phyloP scores from a whole-genome alignment of 805 yeast species.

The Barnettozyma salicaria region DNA sequence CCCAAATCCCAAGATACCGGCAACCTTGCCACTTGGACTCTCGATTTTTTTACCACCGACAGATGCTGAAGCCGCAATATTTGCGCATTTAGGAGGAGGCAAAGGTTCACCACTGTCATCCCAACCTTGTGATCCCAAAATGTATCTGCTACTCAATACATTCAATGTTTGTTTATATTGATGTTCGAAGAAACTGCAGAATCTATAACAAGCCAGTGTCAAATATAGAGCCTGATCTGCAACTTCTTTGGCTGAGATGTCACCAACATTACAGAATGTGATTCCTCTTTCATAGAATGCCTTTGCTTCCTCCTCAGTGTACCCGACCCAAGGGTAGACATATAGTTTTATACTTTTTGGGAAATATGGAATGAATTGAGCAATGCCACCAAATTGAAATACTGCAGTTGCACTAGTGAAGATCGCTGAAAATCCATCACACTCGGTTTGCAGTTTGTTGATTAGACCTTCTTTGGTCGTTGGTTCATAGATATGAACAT shows the following conservation, averaged over 20 bases:
- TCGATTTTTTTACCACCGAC: slow-evolving; percentile 42
- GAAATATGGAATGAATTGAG: slow-evolving; percentile 37
- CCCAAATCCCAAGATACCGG: slow-evolving; percentile 69
- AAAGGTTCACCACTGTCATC: slow-evolving; percentile 30
- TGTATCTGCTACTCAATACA: slow-evolving; percentile 40
- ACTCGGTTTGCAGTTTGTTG: slow-evolving; percentile 34
- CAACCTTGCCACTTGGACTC: slow-evolving; percentile 53
- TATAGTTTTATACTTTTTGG: slow-evolving; percentile 45
- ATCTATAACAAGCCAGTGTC: slow-evolving; percentile 55
- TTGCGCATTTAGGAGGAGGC: slow-evolving; percentile 27
- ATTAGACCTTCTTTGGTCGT: slow-evolving; percentile 38
- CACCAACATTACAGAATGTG: slow-evolving; percentile 54
- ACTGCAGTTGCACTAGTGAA: slow-evolving; percentile 46
- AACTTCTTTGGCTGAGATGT: slow-evolving; percentile 57
- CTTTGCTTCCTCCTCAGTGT: slow-evolving; percentile 44
- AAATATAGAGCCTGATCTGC: slow-evolving; percentile 64
- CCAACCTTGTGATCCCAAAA: slow-evolving; percentile 30
- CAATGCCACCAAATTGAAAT: slow-evolving; percentile 42
- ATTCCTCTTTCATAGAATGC: slow-evolving; percentile 43
- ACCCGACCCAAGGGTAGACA: slow-evolving; percentile 57
- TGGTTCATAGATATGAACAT: slow-evolving; percentile 35
- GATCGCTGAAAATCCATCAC: slow-evolving; percentile 41
- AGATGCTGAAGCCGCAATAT: slow-evolving; percentile 36
- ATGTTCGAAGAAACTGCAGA: slow-evolving; percentile 42
- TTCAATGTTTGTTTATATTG: slow-evolving; percentile 35